Conservation (phyloP, 495 filamentous ascomycete species). For the Aspergillus nanangensis region DNA sequence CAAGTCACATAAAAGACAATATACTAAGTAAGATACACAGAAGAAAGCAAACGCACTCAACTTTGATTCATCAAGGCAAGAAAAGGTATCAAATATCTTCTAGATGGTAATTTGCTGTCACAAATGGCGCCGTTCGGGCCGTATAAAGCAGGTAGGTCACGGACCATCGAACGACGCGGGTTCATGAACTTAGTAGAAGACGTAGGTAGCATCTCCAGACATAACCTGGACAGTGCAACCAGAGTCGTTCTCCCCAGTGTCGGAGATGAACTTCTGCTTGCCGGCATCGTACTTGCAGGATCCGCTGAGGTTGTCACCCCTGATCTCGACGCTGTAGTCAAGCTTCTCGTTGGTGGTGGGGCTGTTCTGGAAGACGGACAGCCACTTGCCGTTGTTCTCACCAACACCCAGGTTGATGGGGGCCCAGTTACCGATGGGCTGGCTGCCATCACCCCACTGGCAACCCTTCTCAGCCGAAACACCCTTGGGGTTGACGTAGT, state of each 20-base stretch:
- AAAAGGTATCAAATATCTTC: constrained; percentile 14
- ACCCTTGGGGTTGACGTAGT: constrained; percentile 89
- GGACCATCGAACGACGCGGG: background rate
- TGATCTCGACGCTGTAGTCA: constrained; percentile 69
- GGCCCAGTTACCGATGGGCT: constrained; percentile 76
- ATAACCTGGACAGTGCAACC: constrained; percentile 63
- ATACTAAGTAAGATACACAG: constrained; percentile 46
- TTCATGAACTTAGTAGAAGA: constrained; percentile 31
- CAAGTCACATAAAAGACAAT: constrained; percentile 31
- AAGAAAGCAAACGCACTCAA: constrained; percentile 23
- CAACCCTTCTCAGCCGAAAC: constrained; percentile 66
- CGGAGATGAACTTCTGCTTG: constrained; percentile 35
- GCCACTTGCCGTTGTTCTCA: constrained; percentile 64
- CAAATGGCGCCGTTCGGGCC: background rate
- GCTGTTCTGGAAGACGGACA: constrained; percentile 77
- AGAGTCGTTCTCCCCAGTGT: constrained; percentile 34
- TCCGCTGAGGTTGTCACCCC: constrained; percentile 58
- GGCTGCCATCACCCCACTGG: constrained; percentile 65
- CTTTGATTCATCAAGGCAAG: constrained; percentile 11
- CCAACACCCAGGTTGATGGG: constrained; percentile 87
- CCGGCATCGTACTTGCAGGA: constrained; percentile 70
- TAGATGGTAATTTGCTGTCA: constrained; percentile 11
- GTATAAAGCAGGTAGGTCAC: constrained; percentile 8
- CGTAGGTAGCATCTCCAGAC: constrained; percentile 43
- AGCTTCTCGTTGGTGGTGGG: constrained; percentile 57